Base-by-base conservation (phyloP, 768 basidiomycete genomes). In the Lyophyllum shimeji region DNA sequence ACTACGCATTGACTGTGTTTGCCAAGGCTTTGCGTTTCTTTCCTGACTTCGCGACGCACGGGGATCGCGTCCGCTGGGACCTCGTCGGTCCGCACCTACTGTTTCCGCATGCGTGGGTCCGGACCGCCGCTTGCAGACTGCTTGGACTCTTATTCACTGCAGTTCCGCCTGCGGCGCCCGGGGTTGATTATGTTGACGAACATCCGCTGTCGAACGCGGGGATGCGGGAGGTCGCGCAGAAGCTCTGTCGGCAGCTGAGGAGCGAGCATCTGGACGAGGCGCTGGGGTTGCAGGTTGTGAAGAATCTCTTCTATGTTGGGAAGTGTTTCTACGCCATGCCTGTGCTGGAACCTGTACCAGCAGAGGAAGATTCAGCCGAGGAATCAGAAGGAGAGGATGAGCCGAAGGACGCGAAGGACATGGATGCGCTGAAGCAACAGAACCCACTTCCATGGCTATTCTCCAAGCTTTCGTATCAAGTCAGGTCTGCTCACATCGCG, bases 71-170 rank as follows among this genome's bases (percentile, higher is more conserved):
- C 0, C 67, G 77, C 1, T 96, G 95, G 94, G 62, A 71, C 9
- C 65, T 76, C 1, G 77, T 97, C 40, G 74, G 83, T 21, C 62
- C 74, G 0, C 86, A 90, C 63, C 81, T 98, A 2, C 76, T 89
- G 2, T 98, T 88, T 73, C 95, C 95, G 4, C 97, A 99, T 69
- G 83, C 92, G 3, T 98, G 95, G 96, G 94, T 97, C 0, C 87
- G 95, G 40, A 85, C 83, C 5, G 89, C 87, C 0, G 80, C 94
- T 1, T 87, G 87, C 56, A 80, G 92, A 53, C 76, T 94, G 12
- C 68, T 97, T 2, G 93, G 93, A 17, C 63, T 79, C 20, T 72
- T 94, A 4, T 94, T 90, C 67, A 69, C 80, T 5, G 76, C 81
- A 2, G 66, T 80, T 12, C 81, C 82, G 29, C 69, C 77, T 2